Evolutionary conservation across 139 green algal genomes (phyloP).

Genomic region (Chlamydomonas asymmetrica): DNA sequence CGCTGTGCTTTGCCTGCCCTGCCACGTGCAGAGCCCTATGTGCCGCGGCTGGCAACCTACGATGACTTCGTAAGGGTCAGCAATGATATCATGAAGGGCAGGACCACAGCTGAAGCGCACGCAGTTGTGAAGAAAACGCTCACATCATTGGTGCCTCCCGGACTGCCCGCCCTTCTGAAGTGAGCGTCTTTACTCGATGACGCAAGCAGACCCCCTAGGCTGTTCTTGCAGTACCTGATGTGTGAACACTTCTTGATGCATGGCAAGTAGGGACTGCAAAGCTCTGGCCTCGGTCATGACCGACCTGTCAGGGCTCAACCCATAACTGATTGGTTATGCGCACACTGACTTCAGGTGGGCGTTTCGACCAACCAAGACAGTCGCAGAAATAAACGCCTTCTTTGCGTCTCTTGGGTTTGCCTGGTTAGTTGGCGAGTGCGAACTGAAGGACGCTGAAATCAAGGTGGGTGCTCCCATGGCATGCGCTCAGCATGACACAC

Average conservation of each 20-base stretch:
- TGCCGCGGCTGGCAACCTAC: constrained; percentile 34
- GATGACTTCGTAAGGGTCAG: constrained; percentile 59
- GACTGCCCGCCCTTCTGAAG: constrained; percentile 32
- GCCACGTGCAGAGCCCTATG: constrained; percentile 14
- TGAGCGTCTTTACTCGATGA: constrained; percentile 9
- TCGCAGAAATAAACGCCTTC: constrained; percentile 61
- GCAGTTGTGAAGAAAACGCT: constrained; percentile 46
- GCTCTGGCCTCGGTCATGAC: background rate
- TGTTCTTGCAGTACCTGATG: background rate
- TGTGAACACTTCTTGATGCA: background rate
- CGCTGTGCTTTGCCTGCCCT: background rate
- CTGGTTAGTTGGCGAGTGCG: constrained; percentile 62
- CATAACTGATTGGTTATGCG: background rate
- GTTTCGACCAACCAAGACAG: constrained; percentile 54
- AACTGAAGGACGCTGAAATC: constrained; percentile 51
- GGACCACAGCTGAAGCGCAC: constrained; percentile 39
- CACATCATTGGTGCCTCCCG: constrained; percentile 39
- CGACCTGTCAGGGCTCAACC: no score
- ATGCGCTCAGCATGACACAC: no score
- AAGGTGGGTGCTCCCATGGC: constrained; percentile 16
- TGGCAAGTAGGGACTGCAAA: background rate
- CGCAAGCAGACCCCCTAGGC: background rate
- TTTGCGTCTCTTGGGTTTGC: constrained; percentile 48
- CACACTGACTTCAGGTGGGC: constrained; percentile 26
- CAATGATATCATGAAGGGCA: constrained; percentile 56